Evolutionary conservation across 2,329 filamentous ascomycete species (phyloP), one percentile per base, ranked within the genome.

Genomic region (Fonsecaea monophora): DNA sequence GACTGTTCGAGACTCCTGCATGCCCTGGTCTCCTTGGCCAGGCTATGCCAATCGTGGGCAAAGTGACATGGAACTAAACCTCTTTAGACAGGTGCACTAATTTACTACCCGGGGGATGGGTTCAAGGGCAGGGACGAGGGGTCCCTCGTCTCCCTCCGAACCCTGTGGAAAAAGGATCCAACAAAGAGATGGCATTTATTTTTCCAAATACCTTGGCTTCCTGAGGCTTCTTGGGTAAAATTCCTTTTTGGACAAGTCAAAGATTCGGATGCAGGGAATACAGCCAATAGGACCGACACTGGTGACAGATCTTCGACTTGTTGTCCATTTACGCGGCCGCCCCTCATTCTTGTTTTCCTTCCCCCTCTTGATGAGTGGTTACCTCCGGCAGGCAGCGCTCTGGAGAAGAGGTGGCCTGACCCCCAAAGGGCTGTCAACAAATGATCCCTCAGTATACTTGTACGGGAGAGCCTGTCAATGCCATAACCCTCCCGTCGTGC

Each of bases 81-180:
- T 50, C 45, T 50, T 50, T 25, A 12, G 8, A 50, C 45, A 50
- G 45, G 45, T 50, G 45, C 45, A 50, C 45, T 50, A 50, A 25
- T 25, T 25, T 25, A 10, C 21, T 21, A 12, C 18, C 45, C 18
- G 45, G 45, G 45, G 45, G 18, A 42, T 25, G 12, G 45, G 21
- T 25, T 8, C 9, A 25, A 25, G 15, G n/a, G 25, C 0, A 5
- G 4, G 15, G 18, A n/a, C 40, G 18, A 15, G 21, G 45, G 7
- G 8, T n/a, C 15, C 2, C 42, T 45, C 42, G 21, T 45, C n/a
- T 48, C 13, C 15, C 18, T 42, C 4, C 15, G 13, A 50, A 9
- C 3, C 38, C 45, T 21, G 45, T 18, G 10, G 18, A 21, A 25
- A 25, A 50, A 25, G 18, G 40, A 8, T 25, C 18, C 45, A 25